These are phyloP conservation scores for Priceomyces carsonii DNA, from an alignment of 805 yeast genomes.

Conservation along the genomic window DNA sequence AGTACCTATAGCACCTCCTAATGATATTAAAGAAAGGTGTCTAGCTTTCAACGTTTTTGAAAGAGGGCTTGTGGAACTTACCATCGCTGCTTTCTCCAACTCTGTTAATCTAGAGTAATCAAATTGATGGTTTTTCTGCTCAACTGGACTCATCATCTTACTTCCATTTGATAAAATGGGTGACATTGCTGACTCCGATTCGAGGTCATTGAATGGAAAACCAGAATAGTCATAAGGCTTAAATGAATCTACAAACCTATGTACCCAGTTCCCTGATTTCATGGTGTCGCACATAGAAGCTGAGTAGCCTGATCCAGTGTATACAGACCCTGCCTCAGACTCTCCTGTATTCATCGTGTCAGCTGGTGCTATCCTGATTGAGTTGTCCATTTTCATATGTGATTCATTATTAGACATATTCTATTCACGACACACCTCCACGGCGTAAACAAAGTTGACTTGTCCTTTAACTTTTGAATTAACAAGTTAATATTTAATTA, in stretches of 20 bases:
- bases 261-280: conserved; percentile 1
- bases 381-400: no score
- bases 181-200: not conserved
- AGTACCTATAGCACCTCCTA: conserved; percentile 69
- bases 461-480: no score
- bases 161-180: not conserved
- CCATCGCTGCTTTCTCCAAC: conserved; percentile 33
- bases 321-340: not conserved
- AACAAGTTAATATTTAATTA: no score
- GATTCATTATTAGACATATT: no score
- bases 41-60: conserved; percentile 48
- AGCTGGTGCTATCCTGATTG: no score
- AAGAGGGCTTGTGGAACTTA: conserved; percentile 33
- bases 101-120: conserved; percentile 28
- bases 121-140: conserved; percentile 24
- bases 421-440: no score
- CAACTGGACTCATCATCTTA: not conserved
- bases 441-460: no score
- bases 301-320: conserved; percentile 3
- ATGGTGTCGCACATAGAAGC: not conserved
- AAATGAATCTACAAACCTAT: conserved; percentile 21
- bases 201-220: conserved; percentile 5
- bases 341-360: no score
- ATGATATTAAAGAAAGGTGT: conserved; percentile 66
- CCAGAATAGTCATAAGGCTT: conserved; percentile 28